Evolutionary conservation across 345 rosid species (phyloP), one percentile per base, ranked within the genome.

Genomic region (Bruguiera gymnorhiza): DNA sequence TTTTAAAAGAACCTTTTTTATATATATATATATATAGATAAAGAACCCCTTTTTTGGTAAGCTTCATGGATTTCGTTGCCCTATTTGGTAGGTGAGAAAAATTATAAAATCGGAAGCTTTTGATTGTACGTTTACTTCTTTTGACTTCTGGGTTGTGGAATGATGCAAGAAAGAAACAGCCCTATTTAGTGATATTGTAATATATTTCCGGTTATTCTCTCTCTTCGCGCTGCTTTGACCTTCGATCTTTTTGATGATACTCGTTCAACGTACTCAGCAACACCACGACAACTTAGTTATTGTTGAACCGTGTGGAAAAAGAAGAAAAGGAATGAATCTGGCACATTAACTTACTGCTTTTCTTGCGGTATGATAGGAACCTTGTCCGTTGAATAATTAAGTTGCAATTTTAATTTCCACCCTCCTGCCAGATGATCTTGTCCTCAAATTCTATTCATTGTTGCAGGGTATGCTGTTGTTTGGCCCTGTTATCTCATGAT

Each of bases 51-150:
- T 59, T 66, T 4, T 65, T 4, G 39, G 48, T 66, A 69, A 26
- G 55, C 53, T 76, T 66, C 54, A 50, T 48, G 58, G 53, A 18
- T 63, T 68, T n/a, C n/a, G 9, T 30, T 66, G 30, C 51, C 59
- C 57, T 65, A 70, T 62, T 72, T 69, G 61, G 55, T 27, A 72
- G 60, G 65, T 59, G 55, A 55, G 76, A 72, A 69, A 78, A 75
- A 30, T 46, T 10, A 62, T 60, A 15, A 39, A 66, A 56, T 7
- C 3, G 13, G 23, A 54, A 23, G 5, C 13, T 55, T 39, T 39
- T 39, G 48, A 39, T 3, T 2, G 48, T 39, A 39, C 15, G 13
- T 10, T 11, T 39, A 10, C 48, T 39, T 39, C 15, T 39, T 39
- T 39, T 9, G 48, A 32, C 48, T 9, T 39, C 48, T 39, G 48